Base-by-base conservation (phyloP, 768 basidiomycete species). In the Phanerochaete sordida region DNA sequence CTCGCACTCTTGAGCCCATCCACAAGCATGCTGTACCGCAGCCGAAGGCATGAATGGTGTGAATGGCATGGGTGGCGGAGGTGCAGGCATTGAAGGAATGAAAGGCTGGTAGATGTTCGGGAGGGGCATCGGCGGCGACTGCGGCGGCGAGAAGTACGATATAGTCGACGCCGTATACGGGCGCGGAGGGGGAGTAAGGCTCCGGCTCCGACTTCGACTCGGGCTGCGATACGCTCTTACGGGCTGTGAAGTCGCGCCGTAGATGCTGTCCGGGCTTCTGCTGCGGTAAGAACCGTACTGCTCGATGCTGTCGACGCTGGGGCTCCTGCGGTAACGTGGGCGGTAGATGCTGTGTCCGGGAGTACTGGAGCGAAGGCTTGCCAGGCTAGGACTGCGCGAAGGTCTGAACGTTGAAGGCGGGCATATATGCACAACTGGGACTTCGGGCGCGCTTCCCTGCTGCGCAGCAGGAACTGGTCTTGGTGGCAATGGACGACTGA, bases 341-440 rank as follows among this genome's bases (percentile, higher is more conserved):
- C 39, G 19, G 39, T 43, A 43, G 8, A n/a, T 4, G 39, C 19
- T 43, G 8, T 11, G 11, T 11, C 11, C 39, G 4, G 39, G 39
- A 19, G 11, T 43, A 4, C 39, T 43, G 4, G 39, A 43, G 19
- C 39, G 39, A 16, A 43, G 39, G 39, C 39, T 43, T 4, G 39
- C 39, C 39, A 43, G 19, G 19, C 39, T 43, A 11, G 39, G 39
- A 16, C 39, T 43, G 8, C 39, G 39, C 7, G 48, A 47, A 13
- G 21, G 26, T 55, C 69, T 70, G 33, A 72, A 56, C n/a, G 74
- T 67, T 21, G 70, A 69, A 44, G 70, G 66, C 48, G 50, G 62
- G 64, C 30, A 43, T 43, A 43, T 19, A 19, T 9, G 39, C 19
- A 11, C 11, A 19, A 43, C 39, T 7, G 33, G 33, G 13, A 35